Evolutionary conservation across 2,329 filamentous ascomycete species (phyloP).

Genomic region (Myriosclerotinia scirpicola): DNA sequence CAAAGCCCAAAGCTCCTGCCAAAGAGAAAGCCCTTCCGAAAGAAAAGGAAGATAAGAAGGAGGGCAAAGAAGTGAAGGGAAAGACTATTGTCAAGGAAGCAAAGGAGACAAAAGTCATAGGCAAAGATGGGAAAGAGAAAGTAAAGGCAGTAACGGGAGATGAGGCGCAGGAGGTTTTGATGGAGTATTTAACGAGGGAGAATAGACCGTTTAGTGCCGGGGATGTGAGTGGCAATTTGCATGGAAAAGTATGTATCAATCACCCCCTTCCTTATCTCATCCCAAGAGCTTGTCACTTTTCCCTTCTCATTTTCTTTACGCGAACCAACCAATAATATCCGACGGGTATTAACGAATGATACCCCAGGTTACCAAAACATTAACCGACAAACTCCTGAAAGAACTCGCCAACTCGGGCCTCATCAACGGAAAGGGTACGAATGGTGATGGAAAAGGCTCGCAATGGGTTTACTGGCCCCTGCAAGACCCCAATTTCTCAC

Average conservation of each 20-base stretch:
- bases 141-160: conserved; percentile 36
- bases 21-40: conserved; percentile 23
- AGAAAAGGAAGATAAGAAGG: conserved; percentile 26
- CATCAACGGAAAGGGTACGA: conserved; percentile 52
- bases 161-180: conserved; percentile 41
- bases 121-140: conserved; percentile 37
- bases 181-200: conserved; percentile 42
- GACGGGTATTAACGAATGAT: conserved; percentile 19
- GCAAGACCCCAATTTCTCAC: conserved; percentile 30
- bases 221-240: conserved; percentile 60
- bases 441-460: conserved; percentile 38
- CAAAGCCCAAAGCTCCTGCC: background rate
- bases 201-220: conserved; percentile 47
- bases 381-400: conserved; percentile 60
- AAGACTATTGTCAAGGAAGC: conserved; percentile 11
- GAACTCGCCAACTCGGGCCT: conserved; percentile 60
- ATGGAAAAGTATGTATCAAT: conserved; percentile 50
- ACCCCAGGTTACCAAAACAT: conserved; percentile 44
- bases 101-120: background rate
- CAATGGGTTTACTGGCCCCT: conserved; percentile 41
- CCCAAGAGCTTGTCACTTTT: background rate
- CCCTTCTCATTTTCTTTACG: background rate
- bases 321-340: background rate
- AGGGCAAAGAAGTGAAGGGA: conserved; percentile 13
- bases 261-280: accelerated